These are phyloP conservation scores for Nemania diffusa DNA, from an alignment of 2,329 filamentous ascomycete genomes.

Conservation along the genomic window DNA sequence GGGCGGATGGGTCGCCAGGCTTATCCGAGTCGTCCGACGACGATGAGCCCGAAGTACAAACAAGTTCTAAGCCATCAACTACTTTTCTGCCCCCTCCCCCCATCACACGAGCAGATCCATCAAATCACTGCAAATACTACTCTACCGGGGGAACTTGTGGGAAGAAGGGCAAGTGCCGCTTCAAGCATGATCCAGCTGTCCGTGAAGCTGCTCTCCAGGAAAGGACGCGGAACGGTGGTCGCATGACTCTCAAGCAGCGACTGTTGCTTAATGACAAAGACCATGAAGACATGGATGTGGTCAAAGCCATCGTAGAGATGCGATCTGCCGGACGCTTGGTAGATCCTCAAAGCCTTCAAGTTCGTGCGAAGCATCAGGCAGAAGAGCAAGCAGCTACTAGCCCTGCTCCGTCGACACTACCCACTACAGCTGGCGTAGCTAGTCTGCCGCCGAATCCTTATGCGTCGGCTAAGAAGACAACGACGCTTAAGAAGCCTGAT, in stretches of 20 bases:
- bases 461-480: conserved; percentile 45
- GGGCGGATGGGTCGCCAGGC: conserved; percentile 54
- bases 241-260: conserved; percentile 73
- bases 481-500: conserved; percentile 21
- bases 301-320: conserved; percentile 73
- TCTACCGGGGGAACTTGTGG: conserved; percentile 75
- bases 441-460: conserved; percentile 50
- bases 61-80: conserved; percentile 57
- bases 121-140: conserved; percentile 76
- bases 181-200: conserved; percentile 73
- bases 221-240: conserved; percentile 71
- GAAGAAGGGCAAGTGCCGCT: conserved; percentile 80
- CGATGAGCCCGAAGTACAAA: conserved; percentile 67
- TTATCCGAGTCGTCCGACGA: conserved; percentile 64
- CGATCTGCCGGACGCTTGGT: conserved; percentile 67
- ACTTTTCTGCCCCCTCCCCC: conserved; percentile 57
- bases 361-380: conserved; percentile 47
- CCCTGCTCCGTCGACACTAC: conserved; percentile 43
- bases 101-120: conserved; percentile 67
- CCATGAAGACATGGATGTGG: conserved; percentile 72
- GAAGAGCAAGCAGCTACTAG: conserved; percentile 38
- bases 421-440: conserved; percentile 43
- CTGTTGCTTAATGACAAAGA: conserved; percentile 74
- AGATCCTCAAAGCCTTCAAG: conserved; percentile 47
- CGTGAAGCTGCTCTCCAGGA: conserved; percentile 72